Base-by-base conservation (phyloP, 345 rosid species). In the Lumnitzera racemosa region DNA sequence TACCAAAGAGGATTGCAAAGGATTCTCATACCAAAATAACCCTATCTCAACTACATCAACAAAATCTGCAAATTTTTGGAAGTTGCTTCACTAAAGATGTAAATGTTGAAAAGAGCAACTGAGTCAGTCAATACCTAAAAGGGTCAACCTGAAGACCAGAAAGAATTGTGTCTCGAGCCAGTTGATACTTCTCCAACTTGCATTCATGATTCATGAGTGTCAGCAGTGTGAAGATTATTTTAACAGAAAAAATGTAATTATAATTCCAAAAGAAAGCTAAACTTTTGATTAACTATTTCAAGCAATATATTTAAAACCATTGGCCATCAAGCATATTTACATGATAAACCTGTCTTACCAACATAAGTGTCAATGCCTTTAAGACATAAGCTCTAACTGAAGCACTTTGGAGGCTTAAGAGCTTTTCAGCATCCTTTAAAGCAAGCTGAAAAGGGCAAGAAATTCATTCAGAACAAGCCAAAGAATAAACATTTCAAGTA, bases 91-190 rank as follows among this genome's bases (percentile, higher is more conserved):
- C 1, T 36, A 36, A 36, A 36, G 7, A 36, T 2, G 43, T 36
- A 36, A 36, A 36, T 36, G 1, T 36, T 36, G 43, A 56, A 24
- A 23, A 2, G 36, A 51, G 48, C 24, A 41, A 58, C 56, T 48
- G 47, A 54, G 58, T 51, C 62, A 54, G 57, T 61, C 41, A 56
- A 56, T 80, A 91, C 99, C 97, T 85, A 62, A 72, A 80, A 55
- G 99, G 97, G 74, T 89, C 95, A 61, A 86, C 70, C 73, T 89
- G 97, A 73, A 94, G 95, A 57, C 97, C 99, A 53, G 90, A 84
- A 59, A 87, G 80, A 70, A 89, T 67, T 70, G 73, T 73, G 52
- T 89, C 90, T 59, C 82, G 79, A 36, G 99, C 96, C 63, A 66
- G 57, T 57, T 89, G 90, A 70, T 94, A 94, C 69, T 84, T 86